Evolutionary conservation across 2,329 filamentous ascomycete species (phyloP).

Genomic region (Xylaria sp.): DNA sequence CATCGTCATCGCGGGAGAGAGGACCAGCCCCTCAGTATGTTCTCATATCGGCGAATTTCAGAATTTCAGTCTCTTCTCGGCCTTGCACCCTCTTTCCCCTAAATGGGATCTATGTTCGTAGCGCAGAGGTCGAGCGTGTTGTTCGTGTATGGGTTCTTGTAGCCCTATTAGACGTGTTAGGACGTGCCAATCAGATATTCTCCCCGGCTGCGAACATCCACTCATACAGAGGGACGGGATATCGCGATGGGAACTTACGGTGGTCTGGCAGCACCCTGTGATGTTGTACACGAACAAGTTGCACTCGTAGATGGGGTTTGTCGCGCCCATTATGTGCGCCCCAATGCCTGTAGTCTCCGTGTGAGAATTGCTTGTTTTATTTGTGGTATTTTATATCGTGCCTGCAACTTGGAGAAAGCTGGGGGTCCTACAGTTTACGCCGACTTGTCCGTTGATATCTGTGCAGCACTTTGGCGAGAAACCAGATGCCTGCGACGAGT

Average conservation of each 20-base stretch:
- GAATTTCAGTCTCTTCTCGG: not conserved
- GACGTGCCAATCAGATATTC: not conserved
- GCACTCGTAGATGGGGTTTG: conserved; percentile 44
- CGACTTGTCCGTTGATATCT: conserved; percentile 45
- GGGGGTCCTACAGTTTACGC: conserved; percentile 43
- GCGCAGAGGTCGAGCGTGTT: conserved; percentile 45
- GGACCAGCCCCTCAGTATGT: conserved; percentile 32
- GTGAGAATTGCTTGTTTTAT: conserved; percentile 8
- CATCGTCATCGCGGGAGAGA: not conserved
- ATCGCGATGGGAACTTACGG: conserved; percentile 31
- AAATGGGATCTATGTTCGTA: conserved; percentile 36
- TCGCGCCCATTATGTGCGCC: conserved; percentile 42
- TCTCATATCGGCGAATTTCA: not conserved
- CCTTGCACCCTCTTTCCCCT: not conserved
- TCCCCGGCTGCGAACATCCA: not conserved
- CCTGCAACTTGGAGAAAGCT: not conserved
- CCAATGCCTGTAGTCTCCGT: conserved; percentile 33
- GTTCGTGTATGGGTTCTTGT: conserved; percentile 44
- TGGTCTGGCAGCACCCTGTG: conserved; percentile 46
- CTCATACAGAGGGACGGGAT: not conserved
- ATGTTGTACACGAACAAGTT: conserved; percentile 47
- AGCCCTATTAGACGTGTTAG: conserved; percentile 34
- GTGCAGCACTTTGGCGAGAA: conserved; percentile 44
- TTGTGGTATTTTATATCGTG: not conserved
- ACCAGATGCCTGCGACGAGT: conserved; percentile 37